Percentiles rank a stretch among this genome's conserved stretches.
phyloP scores from a whole-genome alignment of 208 protist species.

The Leishmania mexicana region DNA sequence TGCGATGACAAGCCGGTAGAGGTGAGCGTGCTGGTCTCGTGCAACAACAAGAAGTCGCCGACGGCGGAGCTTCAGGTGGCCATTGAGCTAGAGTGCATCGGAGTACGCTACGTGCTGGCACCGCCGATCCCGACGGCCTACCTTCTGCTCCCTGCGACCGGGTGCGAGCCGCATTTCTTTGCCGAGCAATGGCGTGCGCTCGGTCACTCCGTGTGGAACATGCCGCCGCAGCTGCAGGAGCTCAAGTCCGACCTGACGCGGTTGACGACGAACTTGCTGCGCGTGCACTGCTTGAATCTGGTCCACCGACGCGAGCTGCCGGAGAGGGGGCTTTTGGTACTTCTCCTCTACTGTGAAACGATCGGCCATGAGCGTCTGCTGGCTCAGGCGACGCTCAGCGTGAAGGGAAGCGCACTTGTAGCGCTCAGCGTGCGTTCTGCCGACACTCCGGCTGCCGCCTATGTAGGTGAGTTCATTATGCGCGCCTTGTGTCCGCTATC shows the following conservation, averaged over 20 bases:
- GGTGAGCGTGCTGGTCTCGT: slow-evolving; percentile 34
- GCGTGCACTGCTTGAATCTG: slow-evolving; percentile 56
- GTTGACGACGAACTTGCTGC: slow-evolving; percentile 49
- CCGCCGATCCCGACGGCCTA: slow-evolving; percentile 54
- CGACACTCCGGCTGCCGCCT: slow-evolving; percentile 43
- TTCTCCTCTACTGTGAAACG: slow-evolving; percentile 63
- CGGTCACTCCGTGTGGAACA: slow-evolving; percentile 39
- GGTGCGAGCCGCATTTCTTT: slow-evolving; percentile 33
- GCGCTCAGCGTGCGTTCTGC: slow-evolving; percentile 39
- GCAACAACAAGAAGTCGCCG: slow-evolving; percentile 49
- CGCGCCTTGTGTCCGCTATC: slow-evolving; percentile 9
- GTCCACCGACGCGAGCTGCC: slow-evolving; percentile 42
- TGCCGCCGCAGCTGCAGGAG: slow-evolving; percentile 35
- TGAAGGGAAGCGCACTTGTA: slow-evolving; percentile 35
- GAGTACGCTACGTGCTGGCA: slow-evolving; percentile 59
- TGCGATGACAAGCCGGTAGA: slow-evolving; percentile 36
- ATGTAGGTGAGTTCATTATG: slow-evolving; percentile 57
- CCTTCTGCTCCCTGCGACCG: slow-evolving; percentile 61
- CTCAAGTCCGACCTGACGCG: slow-evolving; percentile 23
- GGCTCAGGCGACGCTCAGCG: slow-evolving; percentile 33
- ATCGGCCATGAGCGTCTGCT: slow-evolving; percentile 40
- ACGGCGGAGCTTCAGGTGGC: slow-evolving; percentile 53
- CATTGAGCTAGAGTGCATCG: slow-evolving; percentile 52
- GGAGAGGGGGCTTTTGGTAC: slow-evolving; percentile 13
- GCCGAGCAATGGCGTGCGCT: slow-evolving; percentile 30